Conservation (phyloP, 805 yeast species). For the Cyberlindnera amylophila region DNA sequence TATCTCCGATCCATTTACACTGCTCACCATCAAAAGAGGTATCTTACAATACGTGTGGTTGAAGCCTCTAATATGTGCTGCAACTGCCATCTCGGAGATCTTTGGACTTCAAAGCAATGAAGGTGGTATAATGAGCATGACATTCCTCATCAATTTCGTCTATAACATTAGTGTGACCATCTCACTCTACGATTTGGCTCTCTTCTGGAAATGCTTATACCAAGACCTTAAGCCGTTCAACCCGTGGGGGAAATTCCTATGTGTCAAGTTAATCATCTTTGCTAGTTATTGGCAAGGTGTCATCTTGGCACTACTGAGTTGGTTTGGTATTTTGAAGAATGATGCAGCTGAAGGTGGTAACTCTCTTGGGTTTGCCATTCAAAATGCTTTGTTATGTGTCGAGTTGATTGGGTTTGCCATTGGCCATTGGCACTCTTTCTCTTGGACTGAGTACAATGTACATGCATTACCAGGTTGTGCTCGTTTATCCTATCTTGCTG, state of each 20-base stretch:
- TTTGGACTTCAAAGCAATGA: conserved; percentile 41
- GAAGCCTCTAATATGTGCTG: conserved; percentile 74
- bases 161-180: conserved; percentile 80
- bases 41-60: conserved; percentile 94
- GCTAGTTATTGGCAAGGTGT: conserved; percentile 97
- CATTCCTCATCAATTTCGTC: conserved; percentile 60
- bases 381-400: conserved; percentile 73
- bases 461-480: conserved; percentile 63
- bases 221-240: conserved; percentile 70
- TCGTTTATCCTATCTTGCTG: conserved; percentile 55
- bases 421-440: conserved; percentile 86
- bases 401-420: conserved; percentile 84
- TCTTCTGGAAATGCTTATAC: conserved; percentile 91
- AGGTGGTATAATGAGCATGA: conserved; percentile 43
- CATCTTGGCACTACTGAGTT: conserved; percentile 48
- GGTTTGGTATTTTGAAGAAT: conserved; percentile 40
- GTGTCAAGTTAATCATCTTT: conserved; percentile 90
- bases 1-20: conserved; percentile 80
- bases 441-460: conserved; percentile 66
- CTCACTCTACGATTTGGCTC: conserved; percentile 79
- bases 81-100: conserved; percentile 44
- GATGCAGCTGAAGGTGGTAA: conserved; percentile 31
- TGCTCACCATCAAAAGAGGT: conserved; percentile 74
- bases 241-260: conserved; percentile 89
- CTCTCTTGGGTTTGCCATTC: conserved; percentile 54